Conservation (phyloP, 768 basidiomycete genomes). For the Tylopilus felleus region DNA sequence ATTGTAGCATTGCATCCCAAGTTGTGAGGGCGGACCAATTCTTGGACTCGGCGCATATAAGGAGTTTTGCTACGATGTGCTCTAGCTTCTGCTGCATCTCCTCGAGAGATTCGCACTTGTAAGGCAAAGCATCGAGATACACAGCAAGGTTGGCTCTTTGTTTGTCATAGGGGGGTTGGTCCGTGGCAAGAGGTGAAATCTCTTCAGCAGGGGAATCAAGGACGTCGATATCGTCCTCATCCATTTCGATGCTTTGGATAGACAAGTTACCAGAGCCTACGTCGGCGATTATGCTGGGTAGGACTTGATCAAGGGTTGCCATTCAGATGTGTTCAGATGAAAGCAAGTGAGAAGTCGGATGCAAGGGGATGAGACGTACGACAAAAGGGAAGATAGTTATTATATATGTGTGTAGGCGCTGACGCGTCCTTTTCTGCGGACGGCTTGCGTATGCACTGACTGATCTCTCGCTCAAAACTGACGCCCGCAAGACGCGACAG, state of each 20-base stretch:
- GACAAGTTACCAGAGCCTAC: slow-evolving; percentile 23
- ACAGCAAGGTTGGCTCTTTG: slow-evolving; percentile 59
- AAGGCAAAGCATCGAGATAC: slow-evolving; percentile 68
- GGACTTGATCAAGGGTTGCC: slow-evolving; percentile 19
- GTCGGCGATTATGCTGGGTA: slow-evolving; percentile 26
- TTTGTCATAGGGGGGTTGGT: slow-evolving; percentile 48
- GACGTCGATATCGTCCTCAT: slow-evolving; percentile 53
- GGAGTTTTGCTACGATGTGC: slow-evolving; percentile 63
- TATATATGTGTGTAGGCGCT: slow-evolving; percentile 22
- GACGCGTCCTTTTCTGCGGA: slow-evolving; percentile 24
- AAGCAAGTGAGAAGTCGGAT: slow-evolving; percentile 12
- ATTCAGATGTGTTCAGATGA: slow-evolving; percentile 23
- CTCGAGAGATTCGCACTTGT: slow-evolving; percentile 65
- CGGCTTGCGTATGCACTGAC: slow-evolving; percentile 13
- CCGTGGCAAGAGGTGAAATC: slow-evolving; percentile 10
- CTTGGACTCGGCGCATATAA: slow-evolving; percentile 67
- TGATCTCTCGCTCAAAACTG: not conserved
- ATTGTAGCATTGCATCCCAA: slow-evolving; percentile 80
- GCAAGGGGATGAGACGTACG: slow-evolving; percentile 27
- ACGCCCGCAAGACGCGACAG: no score
- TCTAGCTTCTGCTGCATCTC: slow-evolving; percentile 72
- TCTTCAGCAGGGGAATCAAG: slow-evolving; percentile 41
- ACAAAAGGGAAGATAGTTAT: not conserved
- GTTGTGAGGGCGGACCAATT: slow-evolving; percentile 72
- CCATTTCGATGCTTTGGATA: slow-evolving; percentile 40